Base-by-base conservation (phyloP, 2,329 filamentous ascomycete species). In the Cercospora sesami region DNA sequence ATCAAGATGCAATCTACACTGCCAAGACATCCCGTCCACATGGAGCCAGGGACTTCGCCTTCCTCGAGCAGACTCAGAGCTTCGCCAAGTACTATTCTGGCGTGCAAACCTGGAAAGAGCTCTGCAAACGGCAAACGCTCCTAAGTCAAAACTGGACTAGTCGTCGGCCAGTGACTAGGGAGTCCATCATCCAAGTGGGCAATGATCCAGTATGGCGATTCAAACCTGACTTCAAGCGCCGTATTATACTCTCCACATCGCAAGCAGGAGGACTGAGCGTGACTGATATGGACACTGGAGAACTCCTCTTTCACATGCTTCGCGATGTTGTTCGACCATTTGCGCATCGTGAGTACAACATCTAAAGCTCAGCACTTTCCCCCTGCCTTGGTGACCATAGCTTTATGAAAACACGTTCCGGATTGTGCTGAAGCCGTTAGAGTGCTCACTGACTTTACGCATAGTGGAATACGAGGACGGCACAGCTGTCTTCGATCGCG, bases 381-480 rank as follows among this genome's bases (percentile, higher is more conserved):
- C 36, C 36, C 36, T n/a, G 36, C 36, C 16, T 42, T n/a, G 36
- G n/a, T 42, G 36, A 42, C 36, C 36, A 42, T 42, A n/a, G 36
- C 36, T 42, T 33, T 42, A 42, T 23, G n/a, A 14, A 48, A 23
- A 0, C 42, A 18, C 4, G 10, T 3, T 4, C 42, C 10, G 42
- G 21, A 2, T 3, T 12, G 4, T 8, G 42, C 4, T 3, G 5
- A 48, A 12, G 42, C 42, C 21, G n/a, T 23, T 23, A 48, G 18
- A 48, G n/a, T 23, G 10, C 10, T 18, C n/a, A 23, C 42, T 48
- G 18, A 48, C 42, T 12, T 48, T 3, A 12, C 21, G 42, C 8
- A 9, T 28, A 57, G 53, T 84, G 10, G 82, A 84, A 63, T 84
- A 84, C 64, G 78, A 83, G 65, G 79, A 83, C 72, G 82, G 82